Evolutionary conservation across 2,329 filamentous ascomycete species (phyloP).

Genomic region (Cladosporium sp.): DNA sequence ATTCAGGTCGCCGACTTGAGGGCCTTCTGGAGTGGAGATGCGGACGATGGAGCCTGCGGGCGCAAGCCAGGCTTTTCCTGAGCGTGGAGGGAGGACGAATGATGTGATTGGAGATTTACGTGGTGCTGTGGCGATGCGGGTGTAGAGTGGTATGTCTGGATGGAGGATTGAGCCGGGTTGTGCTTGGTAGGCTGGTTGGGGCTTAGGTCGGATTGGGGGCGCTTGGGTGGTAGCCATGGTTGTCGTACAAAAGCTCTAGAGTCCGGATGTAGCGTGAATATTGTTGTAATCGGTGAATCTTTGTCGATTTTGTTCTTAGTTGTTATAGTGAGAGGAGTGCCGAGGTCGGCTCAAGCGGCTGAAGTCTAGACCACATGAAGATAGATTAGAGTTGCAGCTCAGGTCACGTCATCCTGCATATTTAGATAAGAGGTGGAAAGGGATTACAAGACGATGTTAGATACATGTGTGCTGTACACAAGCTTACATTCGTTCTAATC

Average conservation of each 20-base stretch:
- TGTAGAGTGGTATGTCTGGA: constrained; percentile 32
- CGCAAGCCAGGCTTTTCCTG: constrained; percentile 71
- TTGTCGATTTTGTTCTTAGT: background rate
- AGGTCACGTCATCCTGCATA: background rate
- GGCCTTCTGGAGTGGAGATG: constrained; percentile 73
- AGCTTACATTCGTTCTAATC: background rate
- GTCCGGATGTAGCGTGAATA: background rate
- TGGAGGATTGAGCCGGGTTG: constrained; percentile 33
- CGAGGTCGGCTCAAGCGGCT: background rate
- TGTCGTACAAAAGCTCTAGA: background rate
- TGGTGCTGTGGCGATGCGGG: constrained; percentile 25
- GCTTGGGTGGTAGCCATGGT: background rate
- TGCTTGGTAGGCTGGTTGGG: constrained; percentile 36
- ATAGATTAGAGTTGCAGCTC: background rate
- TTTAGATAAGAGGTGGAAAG: background rate
- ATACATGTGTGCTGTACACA: background rate
- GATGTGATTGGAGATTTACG: constrained; percentile 26
- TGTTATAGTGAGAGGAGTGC: background rate
- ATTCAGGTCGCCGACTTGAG: constrained; percentile 82
- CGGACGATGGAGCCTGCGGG: constrained; percentile 67
- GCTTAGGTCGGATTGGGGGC: constrained; percentile 18
- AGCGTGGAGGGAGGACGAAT: constrained; percentile 67
- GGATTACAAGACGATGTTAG: background rate
- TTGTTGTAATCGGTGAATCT: background rate
- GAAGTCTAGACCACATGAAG: background rate